Base-by-base conservation (phyloP, 805 yeast genomes). In the Jamesozyma lodderae region DNA sequence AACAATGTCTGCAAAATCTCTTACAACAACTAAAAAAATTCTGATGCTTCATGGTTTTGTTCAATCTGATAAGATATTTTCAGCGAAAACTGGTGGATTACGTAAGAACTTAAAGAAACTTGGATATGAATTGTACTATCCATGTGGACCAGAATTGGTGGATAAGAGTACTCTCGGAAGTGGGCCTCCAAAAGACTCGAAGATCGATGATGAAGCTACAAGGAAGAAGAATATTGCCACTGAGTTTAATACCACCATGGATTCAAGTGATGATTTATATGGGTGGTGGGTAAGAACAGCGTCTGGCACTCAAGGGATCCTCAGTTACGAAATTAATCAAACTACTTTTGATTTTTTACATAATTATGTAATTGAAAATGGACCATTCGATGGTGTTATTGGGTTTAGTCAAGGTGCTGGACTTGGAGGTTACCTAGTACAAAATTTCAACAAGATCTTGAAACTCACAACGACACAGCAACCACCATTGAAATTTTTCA, bases 361-460 rank as follows among this genome's bases (percentile, higher is more conserved):
- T 15, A 55, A 68, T 18, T 75, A 72, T 40, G 57, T 81, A 7
- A 56, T 69, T 8, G 68, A 70, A 35, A 73, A 79, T 31, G 81
- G 80, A 0, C 94, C 95, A 0, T 77, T 85, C 45, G 81, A 77
- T 6, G 98, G 96, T 1, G 56, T 90, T 6, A 58, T 90, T 31
- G 96, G 96, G 1, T 90, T 90, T 53, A 80, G 94, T 19, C 97
- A 92, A 61, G 98, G 98, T 36, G 94, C 95, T 3, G 94, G 88
- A 0, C 59, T 88, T 18, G 77, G 80, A 1, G 94, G 69, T 2
- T 53, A 83, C 4, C 57, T 83, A 11, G 55, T 81, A 18, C 68
- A 81, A 33, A 69, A 73, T 41, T 64, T 72, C 25, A 72, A 77
- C 61, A 66, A 33, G 44, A 70, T 43, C 65, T 70, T 48, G 18